Base-by-base conservation (phyloP, 73 alveolate genomes). In the Blepharisma japonicum region DNA sequence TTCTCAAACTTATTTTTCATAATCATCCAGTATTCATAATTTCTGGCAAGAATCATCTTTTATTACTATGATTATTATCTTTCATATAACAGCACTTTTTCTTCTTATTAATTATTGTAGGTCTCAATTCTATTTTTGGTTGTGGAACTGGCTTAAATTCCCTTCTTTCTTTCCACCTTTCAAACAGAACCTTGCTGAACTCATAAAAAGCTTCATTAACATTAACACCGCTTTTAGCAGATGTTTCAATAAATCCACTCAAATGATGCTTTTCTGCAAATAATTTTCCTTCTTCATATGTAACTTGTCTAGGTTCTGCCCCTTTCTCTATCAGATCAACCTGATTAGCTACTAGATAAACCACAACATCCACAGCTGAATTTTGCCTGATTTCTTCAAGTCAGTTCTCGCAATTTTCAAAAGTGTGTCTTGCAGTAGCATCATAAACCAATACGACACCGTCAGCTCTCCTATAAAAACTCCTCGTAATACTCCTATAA, bases 381-480 rank as follows among this genome's bases (percentile, higher is more conserved):
- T 78, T 77, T 54, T 86, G 83, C 67, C 83, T 83, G 25, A 87
- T 71, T 77, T 87, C 91, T 50, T 85, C 85, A 78, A 89, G 82
- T 91, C 96, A 89, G 55, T 77, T 68, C 68, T 83, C 72, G 23
- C 86, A 81, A 76, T 87, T 79, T 20, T 78, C 83, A 80, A 87
- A 89, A 20, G 92, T 76, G 11, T 89, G 80, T 78, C 56, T 78
- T 25, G 42, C 50, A 21, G 77, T 61, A 14, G 21, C 21, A 82
- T 95, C 99, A 83, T 93, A 93, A 5, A 95, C 95, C 49, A 95
- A 51, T 38, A 91, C 67, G 9, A 95, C 99, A 4, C 97, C 96
- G 47, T 88, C 93, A 55, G 98, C 94, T 25, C 91, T 85, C 82
- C 94, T 92, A 89, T 95, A 95, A 86, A 89, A 95, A 14, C 87